Conservation (phyloP, 805 yeast species). For the Sugiyamaella lignohabitans region DNA sequence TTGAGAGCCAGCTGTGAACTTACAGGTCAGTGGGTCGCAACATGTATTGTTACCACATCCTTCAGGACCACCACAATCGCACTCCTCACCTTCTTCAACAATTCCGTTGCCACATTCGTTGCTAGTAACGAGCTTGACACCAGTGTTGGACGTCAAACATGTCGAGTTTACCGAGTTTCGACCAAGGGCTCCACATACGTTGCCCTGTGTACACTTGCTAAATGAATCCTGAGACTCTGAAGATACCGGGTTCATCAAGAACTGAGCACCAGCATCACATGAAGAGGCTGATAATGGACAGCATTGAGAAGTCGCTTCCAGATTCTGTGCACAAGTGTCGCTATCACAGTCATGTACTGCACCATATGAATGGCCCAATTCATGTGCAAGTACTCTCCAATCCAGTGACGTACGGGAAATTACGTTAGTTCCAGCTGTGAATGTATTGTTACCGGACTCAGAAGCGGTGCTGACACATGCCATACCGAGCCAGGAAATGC, state of each 20-base stretch:
- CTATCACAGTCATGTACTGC: conserved; percentile 37
- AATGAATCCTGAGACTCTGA: conserved; percentile 26
- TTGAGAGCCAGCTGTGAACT: conserved; percentile 24
- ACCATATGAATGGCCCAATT: conserved; percentile 36
- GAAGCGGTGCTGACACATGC: conserved; percentile 25
- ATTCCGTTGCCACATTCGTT: conserved; percentile 35
- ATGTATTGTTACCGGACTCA: conserved; percentile 9
- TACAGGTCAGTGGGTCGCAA: conserved; percentile 32
- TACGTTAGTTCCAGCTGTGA: conserved; percentile 31
- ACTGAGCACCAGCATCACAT: conserved; percentile 32
- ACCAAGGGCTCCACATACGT: conserved; percentile 29
- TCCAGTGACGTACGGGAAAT: conserved; percentile 29
- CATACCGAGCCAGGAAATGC: conserved; percentile 34
- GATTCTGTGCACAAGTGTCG: conserved; percentile 29
- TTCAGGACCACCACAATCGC: conserved; percentile 35
- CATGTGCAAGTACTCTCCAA: conserved; percentile 36
- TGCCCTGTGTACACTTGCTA: conserved; percentile 32
- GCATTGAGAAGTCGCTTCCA: conserved; percentile 27
- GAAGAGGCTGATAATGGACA: conserved; percentile 29
- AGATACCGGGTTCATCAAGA: conserved; percentile 34
- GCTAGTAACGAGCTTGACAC: conserved; percentile 26
- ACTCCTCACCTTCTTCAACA: conserved; percentile 36
- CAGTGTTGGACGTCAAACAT: conserved; percentile 27
- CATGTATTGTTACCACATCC: conserved; percentile 30
- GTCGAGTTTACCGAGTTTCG: conserved; percentile 26